Evolutionary conservation across 345 rosid genomes (phyloP), one percentile per base, ranked within the genome.

Genomic region (Hypericum androsaemum): DNA sequence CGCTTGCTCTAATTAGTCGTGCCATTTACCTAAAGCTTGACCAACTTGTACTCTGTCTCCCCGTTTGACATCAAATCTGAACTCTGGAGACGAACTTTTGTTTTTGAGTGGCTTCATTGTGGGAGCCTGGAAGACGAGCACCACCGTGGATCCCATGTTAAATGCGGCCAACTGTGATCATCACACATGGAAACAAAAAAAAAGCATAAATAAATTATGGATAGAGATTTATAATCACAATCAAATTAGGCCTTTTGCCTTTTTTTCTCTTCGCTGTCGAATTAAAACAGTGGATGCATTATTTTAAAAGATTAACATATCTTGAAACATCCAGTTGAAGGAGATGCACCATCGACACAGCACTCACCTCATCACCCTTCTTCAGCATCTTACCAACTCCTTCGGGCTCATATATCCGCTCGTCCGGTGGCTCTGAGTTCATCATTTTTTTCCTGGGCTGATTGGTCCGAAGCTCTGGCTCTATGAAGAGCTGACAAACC

Each of bases 131-230:
- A 92, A 92, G 46, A 92, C 77, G 6, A 92, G 88, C 50, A 92
- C 98, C 7, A 88, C 96, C 0, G 96, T 88, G 1, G 96, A 92
- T 64, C 98, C 96, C 88, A 85, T 76, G 75, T 88, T 83, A 74
- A 92, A 85, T 41, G 71, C 96, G 52, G 75, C 98, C 13, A 92
- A 66, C 96, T 87, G 75, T 47, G 59, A 64, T 11, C 12, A 32
- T 39, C 17, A 41, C 6, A n/a, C 10, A 50, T 53, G 14, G 32
- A 17, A 7, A 37, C 2, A 28, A 2, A 12, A 44, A 7, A 6
- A 39, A 28, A 35, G 1, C 6, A 8, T 37, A 47, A 6, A 13
- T 11, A 12, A 13, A 32, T 5, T 17, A 39, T 8, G 37, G 37
- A 13, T 17, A 44, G 14, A 44, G 48, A n/a, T 44, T 38, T 54